These are phyloP conservation scores for Fusarium globosum DNA, from an alignment of 2,329 filamentous ascomycete genomes.

Conservation along the genomic window DNA sequence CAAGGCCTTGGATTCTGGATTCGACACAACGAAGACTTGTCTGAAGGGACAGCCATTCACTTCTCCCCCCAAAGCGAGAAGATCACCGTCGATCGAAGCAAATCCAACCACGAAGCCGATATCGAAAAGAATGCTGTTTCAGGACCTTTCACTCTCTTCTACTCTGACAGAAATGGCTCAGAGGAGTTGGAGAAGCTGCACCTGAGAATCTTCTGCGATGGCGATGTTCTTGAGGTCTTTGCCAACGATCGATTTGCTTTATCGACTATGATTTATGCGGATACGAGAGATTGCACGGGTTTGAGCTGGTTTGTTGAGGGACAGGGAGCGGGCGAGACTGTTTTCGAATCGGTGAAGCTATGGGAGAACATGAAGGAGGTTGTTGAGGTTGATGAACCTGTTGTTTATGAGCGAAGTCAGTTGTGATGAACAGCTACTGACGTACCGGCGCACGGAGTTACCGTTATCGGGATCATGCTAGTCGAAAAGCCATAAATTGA, in stretches of 20 bases:
- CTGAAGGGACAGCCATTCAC: slow-evolving; percentile 51
- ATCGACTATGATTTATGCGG: slow-evolving; percentile 43
- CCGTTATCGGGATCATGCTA: not conserved
- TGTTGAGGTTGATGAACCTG: slow-evolving; percentile 19
- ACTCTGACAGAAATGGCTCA: not conserved
- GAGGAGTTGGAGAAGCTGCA: slow-evolving; percentile 38
- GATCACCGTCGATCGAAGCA: slow-evolving; percentile 53
- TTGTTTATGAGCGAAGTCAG: slow-evolving; percentile 25
- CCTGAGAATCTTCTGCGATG: slow-evolving; percentile 42
- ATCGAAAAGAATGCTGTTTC: slow-evolving; percentile 51
- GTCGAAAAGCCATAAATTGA: not conserved
- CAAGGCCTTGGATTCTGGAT: slow-evolving; percentile 39
- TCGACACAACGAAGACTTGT: slow-evolving; percentile 43
- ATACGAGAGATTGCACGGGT: slow-evolving; percentile 21
- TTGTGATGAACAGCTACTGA: not conserved
- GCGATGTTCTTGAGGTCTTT: slow-evolving; percentile 43
- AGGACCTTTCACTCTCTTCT: slow-evolving; percentile 61
- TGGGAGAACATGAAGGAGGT: slow-evolving; percentile 39
- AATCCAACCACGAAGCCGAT: slow-evolving; percentile 46
- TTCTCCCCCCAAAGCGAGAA: slow-evolving; percentile 54
- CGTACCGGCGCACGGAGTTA: not conserved
- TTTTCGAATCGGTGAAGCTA: slow-evolving; percentile 37
- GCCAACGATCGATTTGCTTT: slow-evolving; percentile 45
- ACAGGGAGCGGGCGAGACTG: not conserved
- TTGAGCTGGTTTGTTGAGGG: slow-evolving; percentile 44